A percentile compares a stretch with the other conserved stretches of the same genome.
These are phyloP conservation scores for Huntiella savannae DNA, from an alignment of 2,329 filamentous ascomycete species.

Conservation along the genomic window DNA sequence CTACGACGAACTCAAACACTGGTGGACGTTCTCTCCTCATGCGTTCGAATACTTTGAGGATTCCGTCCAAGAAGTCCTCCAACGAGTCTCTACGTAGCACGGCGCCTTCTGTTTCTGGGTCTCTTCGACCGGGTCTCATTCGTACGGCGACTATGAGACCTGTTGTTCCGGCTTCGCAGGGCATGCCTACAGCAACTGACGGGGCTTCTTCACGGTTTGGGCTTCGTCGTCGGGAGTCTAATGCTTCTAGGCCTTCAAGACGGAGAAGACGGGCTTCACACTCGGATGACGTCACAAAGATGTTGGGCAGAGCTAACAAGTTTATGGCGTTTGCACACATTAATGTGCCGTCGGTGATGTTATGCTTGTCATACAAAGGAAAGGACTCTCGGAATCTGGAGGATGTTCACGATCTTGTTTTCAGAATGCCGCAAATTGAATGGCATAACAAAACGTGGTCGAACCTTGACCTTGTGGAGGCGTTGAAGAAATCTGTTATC, in stretches of 20 bases:
- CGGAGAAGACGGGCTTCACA: slow-evolving; percentile 23
- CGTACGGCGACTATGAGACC: slow-evolving; percentile 26
- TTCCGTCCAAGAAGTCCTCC: slow-evolving; percentile 30
- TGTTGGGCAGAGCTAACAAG: slow-evolving; percentile 86
- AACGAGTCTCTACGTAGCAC: slow-evolving; percentile 33
- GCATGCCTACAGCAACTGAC: not conserved
- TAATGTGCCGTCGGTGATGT: slow-evolving; percentile 82
- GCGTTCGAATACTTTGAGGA: slow-evolving; percentile 24
- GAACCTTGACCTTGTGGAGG: slow-evolving; percentile 80
- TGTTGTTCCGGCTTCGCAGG: not conserved
- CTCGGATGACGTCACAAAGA: slow-evolving; percentile 82
- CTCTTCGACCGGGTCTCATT: slow-evolving; percentile 18
- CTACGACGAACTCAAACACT: slow-evolving; percentile 14
- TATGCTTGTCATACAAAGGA: slow-evolving; percentile 92
- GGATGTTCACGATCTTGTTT: slow-evolving; percentile 94
- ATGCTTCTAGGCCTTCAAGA: slow-evolving; percentile 26
- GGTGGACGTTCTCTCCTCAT: slow-evolving; percentile 32
- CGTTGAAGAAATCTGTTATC: slow-evolving; percentile 86
- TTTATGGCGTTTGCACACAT: slow-evolving; percentile 97
- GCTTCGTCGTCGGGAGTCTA: slow-evolving; percentile 29
- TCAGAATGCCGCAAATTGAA: slow-evolving; percentile 81
- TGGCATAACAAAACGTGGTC: slow-evolving; percentile 99
- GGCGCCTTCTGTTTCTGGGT: slow-evolving; percentile 13
- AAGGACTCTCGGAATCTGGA: slow-evolving; percentile 89
- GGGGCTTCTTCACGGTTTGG: slow-evolving; percentile 28